Conservation (phyloP, 78 protist species). For the Fonticula alba region DNA sequence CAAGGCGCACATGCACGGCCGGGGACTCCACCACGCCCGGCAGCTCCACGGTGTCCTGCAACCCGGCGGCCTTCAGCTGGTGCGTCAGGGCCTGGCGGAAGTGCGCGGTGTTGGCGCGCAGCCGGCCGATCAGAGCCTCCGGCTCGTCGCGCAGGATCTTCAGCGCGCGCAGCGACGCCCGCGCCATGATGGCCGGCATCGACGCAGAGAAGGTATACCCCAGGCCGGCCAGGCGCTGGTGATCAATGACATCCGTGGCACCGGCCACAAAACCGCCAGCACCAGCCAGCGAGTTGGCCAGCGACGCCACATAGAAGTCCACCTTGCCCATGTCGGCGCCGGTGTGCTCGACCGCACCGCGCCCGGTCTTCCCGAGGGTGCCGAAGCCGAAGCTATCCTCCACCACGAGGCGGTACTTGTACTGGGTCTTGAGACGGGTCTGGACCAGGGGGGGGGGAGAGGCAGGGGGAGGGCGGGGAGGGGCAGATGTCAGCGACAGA, state of each 20-base stretch:
- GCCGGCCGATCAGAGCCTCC: too few relatives aligned
- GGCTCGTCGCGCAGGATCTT: too few relatives aligned
- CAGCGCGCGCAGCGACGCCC: conserved; percentile 11
- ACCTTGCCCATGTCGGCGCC: conserved; percentile 15
- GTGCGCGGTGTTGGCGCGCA: too few relatives aligned
- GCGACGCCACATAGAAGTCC: conserved; percentile 26
- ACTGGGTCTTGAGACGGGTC: conserved; percentile 44
- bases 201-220: conserved; percentile 85
- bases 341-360: conserved; percentile 67
- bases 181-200: conserved; percentile 58
- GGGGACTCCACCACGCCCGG: too few relatives aligned
- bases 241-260: conserved; percentile 11
- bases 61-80: too few relatives aligned
- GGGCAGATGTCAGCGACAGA: not conserved
- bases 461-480: not conserved
- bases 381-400: conserved; percentile 84
- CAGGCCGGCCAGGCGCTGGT: conserved; percentile 59
- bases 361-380: conserved; percentile 70
- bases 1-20: too few relatives aligned
- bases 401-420: conserved; percentile 48
- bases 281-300: conserved; percentile 25
- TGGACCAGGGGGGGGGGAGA: conserved; percentile 13
- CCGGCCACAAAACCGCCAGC: conserved; percentile 65
- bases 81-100: too few relatives aligned
- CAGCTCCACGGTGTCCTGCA: too few relatives aligned